Base-by-base conservation (phyloP, 345 rosid species). In the Conringia planisiliqua region DNA sequence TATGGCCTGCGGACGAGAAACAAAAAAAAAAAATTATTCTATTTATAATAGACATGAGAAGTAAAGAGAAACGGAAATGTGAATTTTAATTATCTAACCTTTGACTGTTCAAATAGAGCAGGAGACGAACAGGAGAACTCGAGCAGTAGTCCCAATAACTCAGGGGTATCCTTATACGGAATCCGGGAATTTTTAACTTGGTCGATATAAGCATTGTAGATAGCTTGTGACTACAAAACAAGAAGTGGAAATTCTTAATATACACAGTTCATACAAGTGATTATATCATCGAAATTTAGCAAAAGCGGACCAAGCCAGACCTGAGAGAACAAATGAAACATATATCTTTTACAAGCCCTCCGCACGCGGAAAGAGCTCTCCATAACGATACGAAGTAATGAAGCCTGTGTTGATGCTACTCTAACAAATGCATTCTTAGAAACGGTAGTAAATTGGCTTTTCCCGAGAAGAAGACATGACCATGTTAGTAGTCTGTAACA, bases 311-410 rank as follows among this genome's bases (percentile, higher is more conserved):
- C 26, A 24, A 55, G 52, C 46, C 48, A 63, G 74, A 95, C 99
- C 99, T 92, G 87, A 58, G 88, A 84, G 82, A 92, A 92, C 72
- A 95, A 84, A 74, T 79, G 86, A 58, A 88, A 89, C 83, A 95
- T 76, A 35, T 66, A 59, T 78, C 74, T 77, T 74, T 63, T 95
- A 90, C 87, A 92, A 27, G 97, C 92, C 56, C 99, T 87, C 62
- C 38, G 74, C 86, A 86, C 88, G 6, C 89, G 86, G 48, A 87
- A 85, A 47, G 97, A 83, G 74, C 86, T 81, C 68, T 82, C 86
- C 90, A 86, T 86, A 42, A 92, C 82, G 40, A 81, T 76, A 27
- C 61, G 79, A 72, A 95, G 87, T 57, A 89, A 64, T 10, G 85
- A 83, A 67, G 97, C 89, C 82, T 95, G 99, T 3, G 85, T 85